Evolutionary conservation across 2,329 filamentous ascomycete species (phyloP).

Genomic region (Xylogone sp.): DNA sequence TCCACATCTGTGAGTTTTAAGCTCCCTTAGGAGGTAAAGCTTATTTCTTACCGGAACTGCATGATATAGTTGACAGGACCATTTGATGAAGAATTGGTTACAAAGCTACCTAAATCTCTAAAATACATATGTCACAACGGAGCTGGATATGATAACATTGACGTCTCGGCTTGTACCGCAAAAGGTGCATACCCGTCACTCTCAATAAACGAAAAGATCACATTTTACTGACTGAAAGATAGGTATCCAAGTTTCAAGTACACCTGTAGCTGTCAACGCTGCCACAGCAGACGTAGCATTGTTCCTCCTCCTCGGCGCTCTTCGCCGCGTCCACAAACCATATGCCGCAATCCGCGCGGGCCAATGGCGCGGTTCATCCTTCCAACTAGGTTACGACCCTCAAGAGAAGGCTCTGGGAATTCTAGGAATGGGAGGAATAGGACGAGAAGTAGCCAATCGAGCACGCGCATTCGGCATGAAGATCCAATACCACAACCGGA

Average conservation of each 20-base stretch:
- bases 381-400: slow-evolving; percentile 59
- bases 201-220: not conserved
- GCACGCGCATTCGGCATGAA: slow-evolving; percentile 71
- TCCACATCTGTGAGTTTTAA: slow-evolving; percentile 45
- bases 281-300: slow-evolving; percentile 77
- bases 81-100: slow-evolving; percentile 65
- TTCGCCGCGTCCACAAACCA: slow-evolving; percentile 63
- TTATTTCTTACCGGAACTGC: slow-evolving; percentile 2
- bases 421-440: slow-evolving; percentile 82
- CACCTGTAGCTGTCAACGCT: slow-evolving; percentile 72
- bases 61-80: slow-evolving; percentile 52
- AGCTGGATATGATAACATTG: slow-evolving; percentile 80
- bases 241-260: slow-evolving; percentile 68
- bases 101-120: slow-evolving; percentile 46
- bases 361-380: slow-evolving; percentile 55
- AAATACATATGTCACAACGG: slow-evolving; percentile 60
- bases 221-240: slow-evolving; percentile 32
- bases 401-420: slow-evolving; percentile 74
- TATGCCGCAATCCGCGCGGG: slow-evolving; percentile 53
- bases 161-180: slow-evolving; percentile 63
- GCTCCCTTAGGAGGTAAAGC: not conserved
- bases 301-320: slow-evolving; percentile 74
- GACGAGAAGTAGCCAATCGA: slow-evolving; percentile 68
- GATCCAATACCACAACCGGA: slow-evolving; percentile 71
- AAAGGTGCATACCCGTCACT: slow-evolving; percentile 2